Percentiles rank a stretch among this genome's conserved stretches.
These are phyloP conservation scores for Neurospora sp. DNA, from an alignment of 495 filamentous ascomycete species.

Conservation along the genomic window DNA sequence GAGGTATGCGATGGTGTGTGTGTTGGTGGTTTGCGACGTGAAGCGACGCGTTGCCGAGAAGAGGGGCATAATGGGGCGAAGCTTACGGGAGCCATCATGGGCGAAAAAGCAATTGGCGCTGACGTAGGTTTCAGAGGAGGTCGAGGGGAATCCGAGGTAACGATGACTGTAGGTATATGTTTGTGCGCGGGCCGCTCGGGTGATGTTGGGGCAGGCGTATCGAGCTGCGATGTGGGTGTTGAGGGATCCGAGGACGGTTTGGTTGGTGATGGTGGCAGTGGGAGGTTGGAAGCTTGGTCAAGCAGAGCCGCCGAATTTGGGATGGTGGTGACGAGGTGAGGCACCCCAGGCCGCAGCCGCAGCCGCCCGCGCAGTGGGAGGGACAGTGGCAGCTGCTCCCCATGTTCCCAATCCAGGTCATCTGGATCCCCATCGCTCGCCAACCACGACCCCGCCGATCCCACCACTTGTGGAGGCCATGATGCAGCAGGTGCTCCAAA, in stretches of 20 bases:
- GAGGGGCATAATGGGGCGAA: conserved; percentile 4
- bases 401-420: not conserved
- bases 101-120: conserved; percentile 26
- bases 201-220: conserved; percentile 17
- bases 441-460: not conserved
- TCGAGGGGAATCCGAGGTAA: conserved; percentile 16
- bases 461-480: conserved; percentile 14
- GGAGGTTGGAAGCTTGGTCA: conserved; percentile 27
- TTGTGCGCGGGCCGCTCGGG: conserved; percentile 7
- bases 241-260: conserved; percentile 13
- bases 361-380: conserved; percentile 1
- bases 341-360: conserved; percentile 3
- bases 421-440: not conserved
- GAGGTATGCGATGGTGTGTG: not conserved
- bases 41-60: not conserved
- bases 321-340: conserved; percentile 1
- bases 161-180: conserved; percentile 9
- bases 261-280: conserved; percentile 28
- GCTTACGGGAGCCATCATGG: conserved; percentile 54
- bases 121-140: conserved; percentile 15
- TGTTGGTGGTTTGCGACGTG: not conserved
- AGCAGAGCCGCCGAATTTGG: conserved; percentile 1
- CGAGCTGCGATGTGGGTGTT: conserved; percentile 16
- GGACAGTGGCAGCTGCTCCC: conserved; percentile 8
- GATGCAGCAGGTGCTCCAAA: conserved; percentile 13